Percentiles rank a stretch among this genome's conserved stretches.
Conservation (phyloP, 306 rosid genomes). For the Vigna hirtella region DNA sequence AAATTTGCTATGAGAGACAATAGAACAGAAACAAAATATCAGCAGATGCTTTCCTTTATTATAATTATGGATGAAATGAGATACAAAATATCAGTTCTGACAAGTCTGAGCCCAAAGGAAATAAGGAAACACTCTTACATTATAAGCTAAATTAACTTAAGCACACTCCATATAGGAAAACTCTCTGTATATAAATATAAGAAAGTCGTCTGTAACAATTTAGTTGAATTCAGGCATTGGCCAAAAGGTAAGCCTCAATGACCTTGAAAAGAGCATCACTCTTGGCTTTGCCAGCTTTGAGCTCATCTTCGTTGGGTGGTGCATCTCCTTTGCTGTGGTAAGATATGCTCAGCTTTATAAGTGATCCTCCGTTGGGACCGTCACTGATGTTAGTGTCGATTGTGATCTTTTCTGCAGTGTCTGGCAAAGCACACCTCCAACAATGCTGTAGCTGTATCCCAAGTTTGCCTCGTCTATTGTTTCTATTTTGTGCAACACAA, state of each 20-base stretch:
- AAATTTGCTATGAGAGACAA: background rate
- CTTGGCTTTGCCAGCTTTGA: no score
- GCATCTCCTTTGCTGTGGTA: background rate
- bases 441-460: conserved; percentile 48
- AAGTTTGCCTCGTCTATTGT: conserved; percentile 44
- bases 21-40: background rate
- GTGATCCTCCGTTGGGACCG: conserved; percentile 48
- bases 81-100: conserved; percentile 10
- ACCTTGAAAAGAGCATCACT: no score
- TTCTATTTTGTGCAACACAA: conserved; percentile 49
- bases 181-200: background rate
- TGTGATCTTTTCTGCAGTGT: conserved; percentile 42
- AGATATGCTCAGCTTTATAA: background rate
- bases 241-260: conserved; percentile 10
- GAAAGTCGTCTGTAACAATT: no score
- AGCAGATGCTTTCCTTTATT: background rate
- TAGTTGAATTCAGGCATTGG: conserved; percentile 27
- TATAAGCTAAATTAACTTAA: background rate
- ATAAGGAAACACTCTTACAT: background rate
- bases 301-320: background rate
- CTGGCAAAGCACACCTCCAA: conserved; percentile 46
- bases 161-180: background rate
- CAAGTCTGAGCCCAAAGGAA: background rate
- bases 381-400: conserved; percentile 40
- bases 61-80: background rate